phyloP scores from a whole-genome alignment of 306 rosid species.

The Canavalia gladiata region DNA sequence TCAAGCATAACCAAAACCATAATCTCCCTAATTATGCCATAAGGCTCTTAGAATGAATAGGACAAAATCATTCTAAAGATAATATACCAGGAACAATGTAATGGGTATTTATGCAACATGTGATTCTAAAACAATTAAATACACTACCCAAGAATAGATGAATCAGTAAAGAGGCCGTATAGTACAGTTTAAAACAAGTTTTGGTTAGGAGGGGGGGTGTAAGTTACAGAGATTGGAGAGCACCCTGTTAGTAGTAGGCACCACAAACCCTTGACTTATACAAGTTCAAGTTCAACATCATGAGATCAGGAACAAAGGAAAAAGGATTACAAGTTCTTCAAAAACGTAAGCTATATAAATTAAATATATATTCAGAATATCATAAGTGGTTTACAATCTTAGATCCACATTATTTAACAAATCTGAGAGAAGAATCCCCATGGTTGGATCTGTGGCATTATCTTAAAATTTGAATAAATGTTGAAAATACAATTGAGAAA shows the following conservation, averaged over 20 bases:
- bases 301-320: background rate
- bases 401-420: constrained; percentile 32
- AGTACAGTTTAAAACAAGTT: constrained; percentile 15
- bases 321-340: constrained; percentile 14
- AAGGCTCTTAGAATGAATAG: constrained; percentile 21
- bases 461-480: constrained; percentile 16
- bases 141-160: constrained; percentile 22
- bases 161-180: constrained; percentile 8
- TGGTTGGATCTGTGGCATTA: constrained; percentile 20
- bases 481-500: constrained; percentile 31
- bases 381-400: background rate
- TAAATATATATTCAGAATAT: constrained; percentile 29
- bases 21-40: constrained; percentile 23
- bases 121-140: constrained; percentile 3
- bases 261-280: constrained; percentile 25
- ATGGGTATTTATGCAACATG: background rate
- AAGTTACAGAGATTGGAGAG: constrained; percentile 3
- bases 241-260: constrained; percentile 11
- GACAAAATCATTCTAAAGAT: constrained; percentile 22
- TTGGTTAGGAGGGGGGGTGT: background rate
- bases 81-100: constrained; percentile 31
- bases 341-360: constrained; percentile 27
- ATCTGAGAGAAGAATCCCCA: constrained; percentile 18
- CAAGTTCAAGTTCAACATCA: background rate
- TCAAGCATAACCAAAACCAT: constrained; percentile 37